Evolutionary conservation across 495 filamentous ascomycete genomes (phyloP).

Genomic region (Hapsidospora chrysogenum): DNA sequence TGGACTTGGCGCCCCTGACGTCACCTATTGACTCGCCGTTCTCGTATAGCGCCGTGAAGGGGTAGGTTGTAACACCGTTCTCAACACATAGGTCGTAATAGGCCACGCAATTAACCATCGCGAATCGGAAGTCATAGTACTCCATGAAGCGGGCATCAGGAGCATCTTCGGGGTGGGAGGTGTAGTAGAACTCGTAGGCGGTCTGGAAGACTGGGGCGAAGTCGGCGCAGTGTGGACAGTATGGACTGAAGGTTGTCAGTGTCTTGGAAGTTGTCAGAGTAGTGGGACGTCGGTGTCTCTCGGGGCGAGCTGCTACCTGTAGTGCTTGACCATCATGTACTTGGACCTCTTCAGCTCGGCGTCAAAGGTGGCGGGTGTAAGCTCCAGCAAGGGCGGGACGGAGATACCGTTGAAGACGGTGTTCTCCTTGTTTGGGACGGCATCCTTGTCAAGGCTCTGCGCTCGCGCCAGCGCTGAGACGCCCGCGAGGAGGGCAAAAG

Average conservation of each 20-base stretch:
- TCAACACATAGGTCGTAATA: conserved; percentile 56
- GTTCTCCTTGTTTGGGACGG: conserved; percentile 13
- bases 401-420: conserved; percentile 68
- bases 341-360: conserved; percentile 19
- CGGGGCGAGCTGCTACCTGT: too few relatives aligned
- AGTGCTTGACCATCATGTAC: conserved; percentile 32
- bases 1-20: conserved; percentile 40
- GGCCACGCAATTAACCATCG: conserved; percentile 64
- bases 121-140: conserved; percentile 87
- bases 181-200: conserved; percentile 91
- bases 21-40: conserved; percentile 51
- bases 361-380: conserved; percentile 26
- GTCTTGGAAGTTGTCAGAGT: neutral
- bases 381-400: conserved; percentile 54
- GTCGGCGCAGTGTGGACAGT: conserved; percentile 62
- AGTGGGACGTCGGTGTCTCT: conserved; percentile 2
- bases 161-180: conserved; percentile 46
- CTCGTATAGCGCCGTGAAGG: conserved; percentile 68
- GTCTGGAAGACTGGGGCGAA: conserved; percentile 84
- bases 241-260: conserved; percentile 21
- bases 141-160: conserved; percentile 30
- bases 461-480: conserved; percentile 16
- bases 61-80: conserved; percentile 48
- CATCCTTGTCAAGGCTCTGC: conserved; percentile 11
- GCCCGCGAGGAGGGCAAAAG: conserved; percentile 21